phyloP scores from a whole-genome alignment of 2,329 filamentous ascomycete species.

The Talaromyces sp. region DNA sequence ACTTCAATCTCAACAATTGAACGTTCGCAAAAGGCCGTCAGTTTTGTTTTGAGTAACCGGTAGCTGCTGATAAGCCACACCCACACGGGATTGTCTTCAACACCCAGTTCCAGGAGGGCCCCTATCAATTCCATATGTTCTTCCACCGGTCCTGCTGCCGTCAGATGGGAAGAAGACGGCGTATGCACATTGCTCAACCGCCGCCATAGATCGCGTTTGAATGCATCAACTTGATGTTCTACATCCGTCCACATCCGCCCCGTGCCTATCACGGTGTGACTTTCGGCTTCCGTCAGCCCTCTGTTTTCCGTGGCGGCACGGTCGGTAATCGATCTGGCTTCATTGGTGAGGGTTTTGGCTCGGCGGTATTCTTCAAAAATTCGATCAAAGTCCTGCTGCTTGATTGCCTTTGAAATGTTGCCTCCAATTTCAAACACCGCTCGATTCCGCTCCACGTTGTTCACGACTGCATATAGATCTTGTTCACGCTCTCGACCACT shows the following conservation, averaged over 20 bases:
- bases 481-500: slow-evolving; percentile 89
- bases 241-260: slow-evolving; percentile 95
- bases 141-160: slow-evolving; percentile 53
- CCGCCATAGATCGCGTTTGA: slow-evolving; percentile 88
- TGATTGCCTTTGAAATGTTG: slow-evolving; percentile 75
- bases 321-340: slow-evolving; percentile 65
- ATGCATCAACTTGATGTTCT: slow-evolving; percentile 74
- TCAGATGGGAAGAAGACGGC: slow-evolving; percentile 49
- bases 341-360: slow-evolving; percentile 75
- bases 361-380: slow-evolving; percentile 81
- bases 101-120: slow-evolving; percentile 84
- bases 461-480: slow-evolving; percentile 70
- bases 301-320: slow-evolving; percentile 45
- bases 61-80: slow-evolving; percentile 88
- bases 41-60: slow-evolving; percentile 82
- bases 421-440: slow-evolving; percentile 77
- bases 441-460: slow-evolving; percentile 70
- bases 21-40: slow-evolving; percentile 74
- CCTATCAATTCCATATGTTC: slow-evolving; percentile 91
- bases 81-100: slow-evolving; percentile 95
- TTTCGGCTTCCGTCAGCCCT: slow-evolving; percentile 67
- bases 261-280: slow-evolving; percentile 81
- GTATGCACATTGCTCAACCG: slow-evolving; percentile 64
- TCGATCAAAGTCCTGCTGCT: slow-evolving; percentile 82
- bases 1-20: slow-evolving; percentile 90